A percentile compares a stretch with the other conserved stretches of the same genome.
Evolutionary conservation across 768 basidiomycete species (phyloP).

Genomic region (Podaxis carcinomalis): DNA sequence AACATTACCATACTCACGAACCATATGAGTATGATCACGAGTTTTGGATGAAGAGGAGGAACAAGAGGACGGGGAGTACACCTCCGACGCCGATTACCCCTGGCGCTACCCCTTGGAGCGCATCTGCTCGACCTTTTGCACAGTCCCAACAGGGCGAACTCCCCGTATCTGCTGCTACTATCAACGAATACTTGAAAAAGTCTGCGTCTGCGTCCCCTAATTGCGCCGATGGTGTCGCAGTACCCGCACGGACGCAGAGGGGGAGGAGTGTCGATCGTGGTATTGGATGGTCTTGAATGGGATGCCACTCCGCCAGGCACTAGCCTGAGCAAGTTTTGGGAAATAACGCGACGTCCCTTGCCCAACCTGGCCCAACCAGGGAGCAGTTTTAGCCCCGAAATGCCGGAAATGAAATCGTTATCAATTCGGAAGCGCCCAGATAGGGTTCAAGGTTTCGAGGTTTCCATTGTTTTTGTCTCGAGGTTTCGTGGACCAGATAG

Average conservation of each 20-base stretch:
- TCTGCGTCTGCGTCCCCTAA: background rate
- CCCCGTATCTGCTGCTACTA: conserved; percentile 1
- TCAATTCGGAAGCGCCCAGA: background rate
- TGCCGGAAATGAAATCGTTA: background rate
- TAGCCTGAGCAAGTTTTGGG: background rate
- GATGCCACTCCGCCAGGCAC: background rate
- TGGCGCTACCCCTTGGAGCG: conserved; percentile 7
- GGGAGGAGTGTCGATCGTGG: conserved; percentile 19
- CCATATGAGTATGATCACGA: conserved; percentile 9
- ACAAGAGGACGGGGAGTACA: conserved; percentile 15
- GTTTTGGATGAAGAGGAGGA: conserved; percentile 4
- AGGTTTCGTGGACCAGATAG: background rate
- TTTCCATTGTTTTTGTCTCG: background rate
- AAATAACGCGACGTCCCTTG: background rate
- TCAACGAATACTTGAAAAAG: conserved; percentile 9
- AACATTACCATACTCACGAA: background rate
- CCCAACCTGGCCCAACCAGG: background rate
- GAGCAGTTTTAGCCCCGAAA: background rate
- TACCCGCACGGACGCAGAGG: conserved; percentile 14
- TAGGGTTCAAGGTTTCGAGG: background rate
- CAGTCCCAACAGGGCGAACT: conserved; percentile 6
- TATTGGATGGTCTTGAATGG: conserved; percentile 7
- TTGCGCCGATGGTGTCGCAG: background rate
- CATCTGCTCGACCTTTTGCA: background rate
- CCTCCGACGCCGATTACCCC: conserved; percentile 13